Evolutionary conservation across 371 early-diverging fungal genomes (phyloP).

Genomic region (Smittium culicis): DNA sequence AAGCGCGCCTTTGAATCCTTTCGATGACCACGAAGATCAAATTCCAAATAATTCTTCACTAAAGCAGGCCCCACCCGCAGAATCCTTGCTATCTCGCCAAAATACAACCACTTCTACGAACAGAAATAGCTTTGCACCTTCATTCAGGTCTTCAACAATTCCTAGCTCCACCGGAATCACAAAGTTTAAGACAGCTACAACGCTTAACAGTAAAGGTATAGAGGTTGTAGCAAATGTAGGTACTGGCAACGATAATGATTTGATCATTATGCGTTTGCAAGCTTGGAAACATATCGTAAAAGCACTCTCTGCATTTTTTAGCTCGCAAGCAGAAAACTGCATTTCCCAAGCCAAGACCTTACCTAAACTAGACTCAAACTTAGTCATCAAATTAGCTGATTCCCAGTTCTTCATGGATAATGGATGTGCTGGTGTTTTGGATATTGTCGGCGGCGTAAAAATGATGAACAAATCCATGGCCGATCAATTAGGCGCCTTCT

Average conservation of each 20-base stretch:
- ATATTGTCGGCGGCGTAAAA: neutral
- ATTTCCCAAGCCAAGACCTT: neutral
- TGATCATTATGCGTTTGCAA: slow-evolving; percentile 4
- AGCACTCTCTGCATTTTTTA: slow-evolving; percentile 5
- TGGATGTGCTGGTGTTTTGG: slow-evolving; percentile 6
- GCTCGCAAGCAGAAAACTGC: neutral
- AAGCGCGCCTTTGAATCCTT: too few relatives aligned
- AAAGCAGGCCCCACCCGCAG: too few relatives aligned
- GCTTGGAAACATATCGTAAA: slow-evolving; percentile 11
- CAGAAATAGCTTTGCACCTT: too few relatives aligned
- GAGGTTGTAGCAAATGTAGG: neutral
- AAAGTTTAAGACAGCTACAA: neutral
- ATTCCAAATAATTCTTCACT: too few relatives aligned
- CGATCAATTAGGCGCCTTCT: neutral
- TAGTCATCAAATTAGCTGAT: neutral
- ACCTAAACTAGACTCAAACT: slow-evolving; percentile 2
- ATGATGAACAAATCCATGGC: neutral
- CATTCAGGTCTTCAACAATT: too few relatives aligned
- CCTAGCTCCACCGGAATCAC: too few relatives aligned
- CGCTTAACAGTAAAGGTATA: slow-evolving; percentile 7
- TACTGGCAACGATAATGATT: slow-evolving; percentile 7
- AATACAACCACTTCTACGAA: too few relatives aligned
- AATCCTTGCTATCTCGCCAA: too few relatives aligned
- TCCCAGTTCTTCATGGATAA: slow-evolving; percentile 6
- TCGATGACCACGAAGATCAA: too few relatives aligned